A percentile compares a stretch with the other conserved stretches of the same genome.
Conservation (phyloP, 2,329 filamentous ascomycete genomes). For the Botryotinia convoluta region DNA sequence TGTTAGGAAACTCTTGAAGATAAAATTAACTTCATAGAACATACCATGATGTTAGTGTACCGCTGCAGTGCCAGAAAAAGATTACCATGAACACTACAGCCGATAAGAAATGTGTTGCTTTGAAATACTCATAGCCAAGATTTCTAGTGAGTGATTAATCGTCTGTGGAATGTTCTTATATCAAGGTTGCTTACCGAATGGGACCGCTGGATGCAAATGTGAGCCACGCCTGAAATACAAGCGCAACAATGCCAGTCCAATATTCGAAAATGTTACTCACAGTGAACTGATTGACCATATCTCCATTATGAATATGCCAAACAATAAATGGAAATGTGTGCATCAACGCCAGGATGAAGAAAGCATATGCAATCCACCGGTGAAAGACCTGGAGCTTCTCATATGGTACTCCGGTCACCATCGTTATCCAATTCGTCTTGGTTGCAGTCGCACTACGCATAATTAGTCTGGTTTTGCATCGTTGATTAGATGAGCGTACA, state of each 20-base stretch:
- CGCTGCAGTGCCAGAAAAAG: background rate
- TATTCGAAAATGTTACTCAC: background rate
- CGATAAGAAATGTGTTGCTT: background rate
- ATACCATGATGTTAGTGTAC: background rate
- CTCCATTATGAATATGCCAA: background rate
- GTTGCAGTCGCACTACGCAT: background rate
- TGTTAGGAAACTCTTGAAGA: background rate
- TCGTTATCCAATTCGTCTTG: background rate
- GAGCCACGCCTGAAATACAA: background rate
- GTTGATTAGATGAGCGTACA: background rate
- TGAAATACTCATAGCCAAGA: background rate
- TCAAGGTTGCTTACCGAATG: background rate
- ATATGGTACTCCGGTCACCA: background rate
- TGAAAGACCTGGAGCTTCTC: background rate
- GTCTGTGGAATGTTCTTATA: background rate
- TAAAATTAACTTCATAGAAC: background rate
- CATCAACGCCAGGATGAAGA: background rate
- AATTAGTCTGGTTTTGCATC: background rate
- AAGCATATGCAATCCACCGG: background rate
- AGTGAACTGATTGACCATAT: background rate
- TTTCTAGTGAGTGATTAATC: background rate
- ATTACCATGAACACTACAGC: background rate
- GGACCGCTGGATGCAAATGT: background rate
- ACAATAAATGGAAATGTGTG: background rate
- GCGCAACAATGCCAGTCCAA: background rate